Conservation (phyloP, 2,329 filamentous ascomycete species). For the Arthroderma sp. region DNA sequence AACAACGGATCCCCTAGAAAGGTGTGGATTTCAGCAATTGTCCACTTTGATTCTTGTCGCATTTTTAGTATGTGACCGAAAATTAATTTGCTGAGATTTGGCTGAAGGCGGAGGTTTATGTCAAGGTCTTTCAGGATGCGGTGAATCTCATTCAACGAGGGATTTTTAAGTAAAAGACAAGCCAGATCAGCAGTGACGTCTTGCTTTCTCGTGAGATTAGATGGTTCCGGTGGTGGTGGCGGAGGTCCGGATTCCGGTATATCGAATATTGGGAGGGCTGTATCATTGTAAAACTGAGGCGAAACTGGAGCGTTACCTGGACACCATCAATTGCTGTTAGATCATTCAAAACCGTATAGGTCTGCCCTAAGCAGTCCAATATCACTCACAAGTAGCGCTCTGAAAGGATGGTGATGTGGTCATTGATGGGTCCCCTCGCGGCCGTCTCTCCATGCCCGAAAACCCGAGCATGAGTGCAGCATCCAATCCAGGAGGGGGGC, state of each 20-base stretch:
- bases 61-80: constrained; percentile 23
- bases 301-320: neutral
- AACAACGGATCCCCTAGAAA: constrained; percentile 29
- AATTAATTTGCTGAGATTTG: constrained; percentile 26
- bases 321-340: neutral
- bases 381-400: neutral
- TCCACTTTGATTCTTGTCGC: constrained; percentile 9
- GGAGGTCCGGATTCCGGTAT: neutral
- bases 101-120: constrained; percentile 26
- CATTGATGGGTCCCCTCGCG: neutral
- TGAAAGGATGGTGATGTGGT: neutral
- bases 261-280: neutral
- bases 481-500: constrained; percentile 24
- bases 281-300: neutral
- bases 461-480: constrained; percentile 32
- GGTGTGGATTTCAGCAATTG: constrained; percentile 18
- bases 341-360: neutral
- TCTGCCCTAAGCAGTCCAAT: no score
- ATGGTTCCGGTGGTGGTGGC: neutral
- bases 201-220: neutral
- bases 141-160: constrained; percentile 20
- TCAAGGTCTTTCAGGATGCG: constrained; percentile 20
- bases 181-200: neutral
- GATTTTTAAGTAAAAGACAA: neutral
- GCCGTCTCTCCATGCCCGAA: constrained; percentile 20